A percentile compares a stretch with the other conserved stretches of the same genome.
phyloP scores from a whole-genome alignment of 73 alveolate genomes.

The Uronychia setigera region DNA sequence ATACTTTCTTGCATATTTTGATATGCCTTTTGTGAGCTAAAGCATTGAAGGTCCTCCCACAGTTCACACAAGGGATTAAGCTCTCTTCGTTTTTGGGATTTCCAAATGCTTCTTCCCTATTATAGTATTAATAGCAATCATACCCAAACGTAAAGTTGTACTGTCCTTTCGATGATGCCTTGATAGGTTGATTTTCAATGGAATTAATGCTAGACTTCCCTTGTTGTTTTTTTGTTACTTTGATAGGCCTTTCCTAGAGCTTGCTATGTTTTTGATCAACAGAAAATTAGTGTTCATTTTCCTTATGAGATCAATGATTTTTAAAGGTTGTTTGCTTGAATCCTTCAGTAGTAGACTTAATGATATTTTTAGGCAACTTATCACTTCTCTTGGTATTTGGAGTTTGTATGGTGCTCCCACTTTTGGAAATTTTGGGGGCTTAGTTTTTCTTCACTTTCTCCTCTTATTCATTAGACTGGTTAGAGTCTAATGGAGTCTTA shows the following conservation, averaged over 20 bases:
- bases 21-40: constrained; percentile 66
- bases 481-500: too few relatives aligned
- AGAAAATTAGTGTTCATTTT: too few relatives aligned
- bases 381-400: too few relatives aligned
- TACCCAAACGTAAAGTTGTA: constrained; percentile 8
- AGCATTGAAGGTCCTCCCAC: constrained; percentile 75
- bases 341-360: too few relatives aligned
- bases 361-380: too few relatives aligned
- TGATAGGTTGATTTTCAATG: constrained; percentile 14
- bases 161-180: constrained; percentile 3
- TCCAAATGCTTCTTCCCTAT: constrained; percentile 10
- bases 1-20: constrained; percentile 78
- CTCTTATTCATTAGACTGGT: not conserved
- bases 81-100: not conserved
- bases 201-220: too few relatives aligned
- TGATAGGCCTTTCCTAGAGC: too few relatives aligned
- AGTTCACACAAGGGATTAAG: constrained; percentile 9
- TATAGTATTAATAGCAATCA: constrained; percentile 6
- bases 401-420: not conserved
- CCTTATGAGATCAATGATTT: too few relatives aligned
- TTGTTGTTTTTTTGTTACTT: too few relatives aligned
- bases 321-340: too few relatives aligned
- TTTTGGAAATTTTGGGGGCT: not conserved
- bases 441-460: not conserved
- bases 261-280: too few relatives aligned